Evolutionary conservation across 306 rosid species (phyloP).

Genomic region (Mucuna pruriens): DNA sequence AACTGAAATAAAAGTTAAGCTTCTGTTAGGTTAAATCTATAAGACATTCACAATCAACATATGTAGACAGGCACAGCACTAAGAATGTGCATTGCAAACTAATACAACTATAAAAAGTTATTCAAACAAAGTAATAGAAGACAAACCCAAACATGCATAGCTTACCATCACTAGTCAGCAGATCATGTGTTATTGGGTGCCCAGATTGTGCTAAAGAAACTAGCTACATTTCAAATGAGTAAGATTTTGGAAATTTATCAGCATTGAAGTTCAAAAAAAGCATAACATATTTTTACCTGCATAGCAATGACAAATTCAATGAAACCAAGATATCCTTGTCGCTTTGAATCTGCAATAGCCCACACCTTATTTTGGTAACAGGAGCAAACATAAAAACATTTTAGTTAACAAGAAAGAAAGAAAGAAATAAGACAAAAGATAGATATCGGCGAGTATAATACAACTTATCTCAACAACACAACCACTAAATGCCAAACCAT

Average conservation of each 20-base stretch:
- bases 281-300: slow-evolving; percentile 63
- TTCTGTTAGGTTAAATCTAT: neutral
- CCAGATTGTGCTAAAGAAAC: slow-evolving; percentile 52
- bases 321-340: slow-evolving; percentile 93
- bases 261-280: slow-evolving; percentile 11
- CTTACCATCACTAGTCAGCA: slow-evolving; percentile 48
- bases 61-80: neutral
- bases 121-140: slow-evolving; percentile 27
- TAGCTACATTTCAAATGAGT: slow-evolving; percentile 34
- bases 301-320: slow-evolving; percentile 79
- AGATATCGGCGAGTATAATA: neutral
- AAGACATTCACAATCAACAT: slow-evolving; percentile 1
- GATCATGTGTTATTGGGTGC: slow-evolving; percentile 45
- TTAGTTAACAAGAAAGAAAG: slow-evolving; percentile 8
- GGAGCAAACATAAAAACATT: slow-evolving; percentile 33
- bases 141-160: slow-evolving; percentile 17
- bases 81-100: slow-evolving; percentile 15
- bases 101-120: neutral
- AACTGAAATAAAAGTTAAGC: slow-evolving; percentile 57
- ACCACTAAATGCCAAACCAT: slow-evolving; percentile 20
- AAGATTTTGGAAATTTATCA: slow-evolving; percentile 28
- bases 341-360: slow-evolving; percentile 94
- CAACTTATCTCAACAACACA: neutral
- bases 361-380: slow-evolving; percentile 63
- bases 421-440: neutral